Base-by-base conservation (phyloP, 2,329 filamentous ascomycete species). In the Aureobasidium sp. region DNA sequence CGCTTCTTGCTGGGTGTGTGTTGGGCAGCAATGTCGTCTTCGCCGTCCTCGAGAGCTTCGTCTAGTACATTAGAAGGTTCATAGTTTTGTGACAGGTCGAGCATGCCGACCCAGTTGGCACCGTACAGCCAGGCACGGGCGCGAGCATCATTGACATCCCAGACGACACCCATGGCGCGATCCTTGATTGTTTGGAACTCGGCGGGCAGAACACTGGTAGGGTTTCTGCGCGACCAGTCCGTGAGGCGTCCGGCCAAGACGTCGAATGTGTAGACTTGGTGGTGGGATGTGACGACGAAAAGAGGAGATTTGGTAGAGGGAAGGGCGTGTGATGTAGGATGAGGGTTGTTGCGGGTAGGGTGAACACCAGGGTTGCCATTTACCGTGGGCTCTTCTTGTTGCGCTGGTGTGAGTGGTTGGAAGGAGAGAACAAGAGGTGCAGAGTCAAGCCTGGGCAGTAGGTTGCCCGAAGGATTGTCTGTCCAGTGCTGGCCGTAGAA, bases 41-140 rank as follows among this genome's bases (percentile, higher is more conserved):
- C 56, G 15, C 49, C 61, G 9, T 44, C 53, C 7, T 58, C 51
- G 4, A 61, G 15, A 15, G 47, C 27, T n/a, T 58, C 48, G 5
- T 52, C 48, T 20, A 61, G 15, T 7, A 49, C 49, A 9, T 29
- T 49, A 4, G 51, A 49, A 0, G 60, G 34, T n/a, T 76, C 72
- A 53, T 94, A 81, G 72, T 96, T 88, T 69, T 83, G 82, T 22
- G 84, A 83, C 34, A 96, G 78, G 72, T 97, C 91, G 64, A 99
- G 84, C 92, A 97, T 97, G 77, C 90, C 91, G 27, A 99, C 75
- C 82, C 91, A 97, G 1, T 84, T 87, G 44, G 85, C 84, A 7
- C 93, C 92, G 70, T 96, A 97, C 22, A 97, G 77, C 91, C 93
- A 97, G 8, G 93, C 76, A 15, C 93, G 84, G 51, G 85, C 78